Percentiles rank a stretch among this genome's conserved stretches.
Conservation (phyloP, 2,329 filamentous ascomycete species). For the Cladophialophora carrionii region DNA sequence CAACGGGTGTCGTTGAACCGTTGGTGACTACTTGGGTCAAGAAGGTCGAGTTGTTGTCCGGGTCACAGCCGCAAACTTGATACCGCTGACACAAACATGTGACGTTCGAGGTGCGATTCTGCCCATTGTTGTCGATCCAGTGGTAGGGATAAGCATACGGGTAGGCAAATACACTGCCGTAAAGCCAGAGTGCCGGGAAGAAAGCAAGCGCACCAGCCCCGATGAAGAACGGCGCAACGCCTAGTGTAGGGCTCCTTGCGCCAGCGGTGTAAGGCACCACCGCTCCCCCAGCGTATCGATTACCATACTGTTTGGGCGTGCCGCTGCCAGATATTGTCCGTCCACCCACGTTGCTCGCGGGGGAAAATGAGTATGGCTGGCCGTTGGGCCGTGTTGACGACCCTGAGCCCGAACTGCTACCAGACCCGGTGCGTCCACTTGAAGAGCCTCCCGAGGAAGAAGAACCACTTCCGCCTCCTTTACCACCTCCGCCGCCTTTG, state of each 20-base stretch:
- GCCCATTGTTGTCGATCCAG: conserved; percentile 46
- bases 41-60: conserved; percentile 51
- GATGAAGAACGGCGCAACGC: conserved; percentile 56
- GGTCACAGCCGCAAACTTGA: conserved; percentile 61
- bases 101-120: conserved; percentile 51
- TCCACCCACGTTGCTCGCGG: conserved; percentile 42
- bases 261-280: conserved; percentile 56
- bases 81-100: conserved; percentile 61
- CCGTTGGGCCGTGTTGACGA: conserved; percentile 26
- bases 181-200: conserved; percentile 60
- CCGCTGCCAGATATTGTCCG: conserved; percentile 47
- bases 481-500: conserved; percentile 37
- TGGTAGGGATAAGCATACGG: conserved; percentile 55
- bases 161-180: conserved; percentile 58
- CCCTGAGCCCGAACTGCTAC: conserved; percentile 14
- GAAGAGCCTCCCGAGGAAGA: conserved; percentile 21
- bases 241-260: conserved; percentile 48
- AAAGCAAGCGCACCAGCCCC: conserved; percentile 51
- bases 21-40: conserved; percentile 50
- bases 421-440: conserved; percentile 19
- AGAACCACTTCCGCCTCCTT: conserved; percentile 32
- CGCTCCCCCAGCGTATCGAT: conserved; percentile 61
- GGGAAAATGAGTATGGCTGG: conserved; percentile 34
- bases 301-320: conserved; percentile 52
- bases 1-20: conserved; percentile 42